Evolutionary conservation across 257 asterid species (phyloP), one percentile per base, ranked within the genome.

Genomic region (Cynanchum wilfordii): DNA sequence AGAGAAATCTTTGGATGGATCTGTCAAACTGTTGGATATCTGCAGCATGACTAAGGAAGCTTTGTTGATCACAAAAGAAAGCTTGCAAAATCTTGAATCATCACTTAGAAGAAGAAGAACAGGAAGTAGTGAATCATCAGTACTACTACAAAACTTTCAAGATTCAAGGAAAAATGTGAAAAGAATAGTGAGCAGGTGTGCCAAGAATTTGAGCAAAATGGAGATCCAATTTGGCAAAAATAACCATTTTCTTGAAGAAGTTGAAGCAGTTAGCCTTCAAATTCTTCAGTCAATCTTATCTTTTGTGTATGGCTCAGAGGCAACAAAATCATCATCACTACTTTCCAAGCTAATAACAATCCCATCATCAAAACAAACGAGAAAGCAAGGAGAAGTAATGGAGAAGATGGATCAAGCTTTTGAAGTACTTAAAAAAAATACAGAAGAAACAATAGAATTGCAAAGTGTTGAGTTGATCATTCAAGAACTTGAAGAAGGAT

Each of bases 121-220:
- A 7, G 7, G 47, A 0, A 7, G 12, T 54, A 47, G 58, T 29
- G 73, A 69, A 47, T 69, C 58, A 66, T 58, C 51, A 40, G 3
- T 42, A 5, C 30, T 17, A 0, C 4, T 45, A 29, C 52, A 58
- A 57, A 72, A 77, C 19, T 81, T 75, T 30, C 12, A 12, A 29
- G 72, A 66, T 42, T 73, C 84, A 15, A 85, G 75, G 22, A 87
- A 81, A 69, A 79, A 64, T 52, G 44, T 83, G 0, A 78, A 55
- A 60, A 81, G 76, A 59, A 52, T 78, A 72, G 76, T 78, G 5
- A 66, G n/a, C 25, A 76, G 66, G 49, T 58, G 76, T 73, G 24
- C 83, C 54, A 76, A 75, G 65, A 66, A 71, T 55, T 66, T 79
- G 74, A 81, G 75, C 68, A 74, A 57, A 72, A 71, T 16, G 20